Evolutionary conservation across 2,329 filamentous ascomycete genomes (phyloP).

Genomic region (Capronia americana): DNA sequence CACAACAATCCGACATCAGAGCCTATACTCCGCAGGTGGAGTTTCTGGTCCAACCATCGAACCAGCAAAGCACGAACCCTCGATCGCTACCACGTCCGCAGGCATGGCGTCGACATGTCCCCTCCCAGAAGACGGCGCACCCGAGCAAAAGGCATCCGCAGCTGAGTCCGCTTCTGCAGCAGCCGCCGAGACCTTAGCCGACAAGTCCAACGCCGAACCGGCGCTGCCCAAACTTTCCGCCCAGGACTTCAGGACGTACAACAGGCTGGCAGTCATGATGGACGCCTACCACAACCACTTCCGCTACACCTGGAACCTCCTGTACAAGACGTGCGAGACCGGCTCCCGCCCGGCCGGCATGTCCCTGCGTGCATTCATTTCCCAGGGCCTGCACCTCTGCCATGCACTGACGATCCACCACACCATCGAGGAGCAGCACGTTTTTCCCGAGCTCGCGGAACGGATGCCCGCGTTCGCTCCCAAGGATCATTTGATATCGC

Average conservation of each 20-base stretch:
- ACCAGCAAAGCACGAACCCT: neutral
- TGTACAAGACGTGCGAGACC: constrained; percentile 69
- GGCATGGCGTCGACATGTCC: constrained; percentile 13
- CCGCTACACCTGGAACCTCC: constrained; percentile 72
- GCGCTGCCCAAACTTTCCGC: constrained; percentile 67
- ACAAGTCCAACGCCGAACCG: constrained; percentile 32
- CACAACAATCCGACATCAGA: neutral
- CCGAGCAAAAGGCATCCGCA: neutral
- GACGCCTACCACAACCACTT: constrained; percentile 79
- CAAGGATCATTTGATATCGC: constrained; percentile 70
- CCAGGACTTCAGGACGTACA: constrained; percentile 65
- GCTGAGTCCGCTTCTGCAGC: neutral
- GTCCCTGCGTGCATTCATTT: constrained; percentile 72
- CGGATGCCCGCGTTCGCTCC: constrained; percentile 79
- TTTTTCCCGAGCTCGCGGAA: constrained; percentile 78
- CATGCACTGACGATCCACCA: constrained; percentile 78
- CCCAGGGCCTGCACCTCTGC: constrained; percentile 71
- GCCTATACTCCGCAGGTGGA: neutral
- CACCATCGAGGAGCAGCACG: constrained; percentile 77
- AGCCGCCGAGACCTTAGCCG: neutral
- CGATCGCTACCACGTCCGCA: neutral
- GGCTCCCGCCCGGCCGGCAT: constrained; percentile 67
- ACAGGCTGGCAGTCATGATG: constrained; percentile 37
- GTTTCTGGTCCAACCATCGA: neutral
- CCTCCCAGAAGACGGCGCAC: neutral